phyloP scores from a whole-genome alignment of 805 yeast species.

The Saturnispora diversa region DNA sequence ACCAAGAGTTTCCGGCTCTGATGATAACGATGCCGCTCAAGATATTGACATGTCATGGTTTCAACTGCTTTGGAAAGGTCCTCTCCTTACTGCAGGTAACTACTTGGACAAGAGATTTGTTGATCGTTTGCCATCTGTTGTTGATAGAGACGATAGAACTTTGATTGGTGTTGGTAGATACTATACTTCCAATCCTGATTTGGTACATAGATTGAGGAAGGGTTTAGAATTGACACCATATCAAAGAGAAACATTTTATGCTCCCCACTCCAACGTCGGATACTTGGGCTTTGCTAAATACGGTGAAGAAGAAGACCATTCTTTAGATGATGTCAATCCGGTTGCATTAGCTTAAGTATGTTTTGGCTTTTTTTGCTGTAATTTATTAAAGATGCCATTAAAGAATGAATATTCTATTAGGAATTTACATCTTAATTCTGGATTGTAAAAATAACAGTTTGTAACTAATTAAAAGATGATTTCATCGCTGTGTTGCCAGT shows the following conservation, averaged over 20 bases:
- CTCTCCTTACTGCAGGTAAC: slow-evolving; percentile 16
- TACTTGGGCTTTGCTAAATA: slow-evolving; percentile 10
- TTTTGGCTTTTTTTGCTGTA: not conserved
- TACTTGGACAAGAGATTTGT: slow-evolving; percentile 19
- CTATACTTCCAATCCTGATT: slow-evolving; percentile 39
- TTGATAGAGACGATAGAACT: slow-evolving; percentile 33
- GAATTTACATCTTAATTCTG: too few species aligned
- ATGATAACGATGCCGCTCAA: slow-evolving; percentile 8
- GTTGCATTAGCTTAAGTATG: slow-evolving; percentile 7
- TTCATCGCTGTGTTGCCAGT: too few species aligned
- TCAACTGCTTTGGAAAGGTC: slow-evolving; percentile 19
- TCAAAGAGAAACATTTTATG: slow-evolving; percentile 35
- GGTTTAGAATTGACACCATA: slow-evolving; percentile 32
- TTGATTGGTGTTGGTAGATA: slow-evolving; percentile 34
- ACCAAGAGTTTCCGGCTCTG: slow-evolving; percentile 61
- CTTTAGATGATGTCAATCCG: slow-evolving; percentile 9
- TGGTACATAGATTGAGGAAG: slow-evolving; percentile 30
- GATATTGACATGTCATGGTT: slow-evolving; percentile 15
- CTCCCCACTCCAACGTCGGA: slow-evolving; percentile 7
- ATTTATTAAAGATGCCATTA: too few species aligned
- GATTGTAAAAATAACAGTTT: too few species aligned
- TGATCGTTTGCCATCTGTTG: slow-evolving; percentile 6
- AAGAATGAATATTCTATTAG: too few species aligned
- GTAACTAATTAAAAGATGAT: too few species aligned
- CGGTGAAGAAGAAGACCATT: slow-evolving; percentile 12